Conservation (phyloP, 805 yeast genomes). For the Suhomyces canberraensis region DNA sequence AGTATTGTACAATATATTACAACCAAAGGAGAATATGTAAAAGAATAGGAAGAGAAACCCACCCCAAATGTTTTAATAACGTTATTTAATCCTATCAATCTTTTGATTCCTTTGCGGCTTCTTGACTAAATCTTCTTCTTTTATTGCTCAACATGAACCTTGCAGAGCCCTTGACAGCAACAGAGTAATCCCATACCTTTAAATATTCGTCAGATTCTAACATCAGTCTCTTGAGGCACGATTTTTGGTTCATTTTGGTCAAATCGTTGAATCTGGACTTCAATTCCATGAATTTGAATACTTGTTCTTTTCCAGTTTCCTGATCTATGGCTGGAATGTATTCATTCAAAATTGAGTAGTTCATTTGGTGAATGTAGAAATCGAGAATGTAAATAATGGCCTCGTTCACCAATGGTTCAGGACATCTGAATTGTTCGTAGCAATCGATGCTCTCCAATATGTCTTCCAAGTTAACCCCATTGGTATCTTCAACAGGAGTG, state of each 20-base stretch:
- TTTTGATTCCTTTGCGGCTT: not conserved
- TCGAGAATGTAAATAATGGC: conserved; percentile 58
- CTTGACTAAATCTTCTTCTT: conserved; percentile 38
- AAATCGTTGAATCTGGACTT: conserved; percentile 42
- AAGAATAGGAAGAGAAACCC: too few relatives aligned
- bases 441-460: conserved; percentile 33
- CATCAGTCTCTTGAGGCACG: conserved; percentile 20
- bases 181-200: conserved; percentile 41
- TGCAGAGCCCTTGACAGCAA: conserved; percentile 38
- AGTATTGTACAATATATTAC: not conserved
- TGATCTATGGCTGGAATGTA: conserved; percentile 36
- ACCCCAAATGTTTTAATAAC: too few relatives aligned
- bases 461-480: conserved; percentile 14
- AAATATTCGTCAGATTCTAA: conserved; percentile 47
- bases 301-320: conserved; percentile 42
- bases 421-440: conserved; percentile 37
- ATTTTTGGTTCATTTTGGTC: conserved; percentile 28
- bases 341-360: conserved; percentile 47
- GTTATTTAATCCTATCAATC: too few relatives aligned
- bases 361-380: conserved; percentile 57
- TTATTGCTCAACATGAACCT: conserved; percentile 54
- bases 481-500: conserved; percentile 8
- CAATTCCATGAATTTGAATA: conserved; percentile 45
- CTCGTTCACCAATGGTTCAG: conserved; percentile 44
- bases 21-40: too few relatives aligned